Conservation (phyloP, 768 basidiomycete genomes). For the Calocera cornea region DNA sequence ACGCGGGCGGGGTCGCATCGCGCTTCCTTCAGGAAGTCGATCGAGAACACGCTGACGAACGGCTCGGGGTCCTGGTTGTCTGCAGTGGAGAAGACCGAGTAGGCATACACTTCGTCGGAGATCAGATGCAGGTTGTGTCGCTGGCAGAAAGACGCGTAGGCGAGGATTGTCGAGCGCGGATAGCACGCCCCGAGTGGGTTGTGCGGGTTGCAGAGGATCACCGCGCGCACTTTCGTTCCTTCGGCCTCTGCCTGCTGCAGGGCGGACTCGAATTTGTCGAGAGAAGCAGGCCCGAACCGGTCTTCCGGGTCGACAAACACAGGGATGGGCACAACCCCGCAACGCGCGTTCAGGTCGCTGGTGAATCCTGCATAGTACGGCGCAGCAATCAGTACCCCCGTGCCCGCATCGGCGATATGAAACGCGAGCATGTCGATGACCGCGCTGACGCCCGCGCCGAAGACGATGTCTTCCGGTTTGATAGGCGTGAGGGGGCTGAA, state of each 20-base stretch:
- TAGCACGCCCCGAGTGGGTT: slow-evolving; percentile 4
- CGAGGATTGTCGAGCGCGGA: background rate
- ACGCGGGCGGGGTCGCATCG: background rate
- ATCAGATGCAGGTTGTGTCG: background rate
- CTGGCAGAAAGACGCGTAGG: background rate
- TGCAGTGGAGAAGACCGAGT: background rate
- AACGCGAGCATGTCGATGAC: slow-evolving; percentile 1
- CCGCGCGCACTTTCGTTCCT: background rate
- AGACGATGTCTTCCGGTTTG: background rate
- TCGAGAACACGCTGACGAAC: background rate
- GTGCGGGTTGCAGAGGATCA: slow-evolving; percentile 8
- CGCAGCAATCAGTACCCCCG: background rate
- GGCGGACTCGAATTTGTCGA: background rate
- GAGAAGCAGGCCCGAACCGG: background rate
- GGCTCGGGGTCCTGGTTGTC: background rate
- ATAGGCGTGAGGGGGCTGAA: background rate
- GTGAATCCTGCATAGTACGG: background rate
- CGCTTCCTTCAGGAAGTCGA: slow-evolving; percentile 3
- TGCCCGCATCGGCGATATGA: background rate
- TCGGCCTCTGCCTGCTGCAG: background rate
- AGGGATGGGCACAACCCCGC: background rate
- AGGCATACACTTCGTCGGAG: slow-evolving; percentile 5
- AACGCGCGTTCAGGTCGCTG: background rate
- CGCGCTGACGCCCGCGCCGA: background rate
- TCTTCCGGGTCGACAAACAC: background rate